Percentiles rank a stretch among this genome's conserved stretches.
Evolutionary conservation across 352 stramenopile genomes (phyloP).

Genomic region (Discostella stelligera): DNA sequence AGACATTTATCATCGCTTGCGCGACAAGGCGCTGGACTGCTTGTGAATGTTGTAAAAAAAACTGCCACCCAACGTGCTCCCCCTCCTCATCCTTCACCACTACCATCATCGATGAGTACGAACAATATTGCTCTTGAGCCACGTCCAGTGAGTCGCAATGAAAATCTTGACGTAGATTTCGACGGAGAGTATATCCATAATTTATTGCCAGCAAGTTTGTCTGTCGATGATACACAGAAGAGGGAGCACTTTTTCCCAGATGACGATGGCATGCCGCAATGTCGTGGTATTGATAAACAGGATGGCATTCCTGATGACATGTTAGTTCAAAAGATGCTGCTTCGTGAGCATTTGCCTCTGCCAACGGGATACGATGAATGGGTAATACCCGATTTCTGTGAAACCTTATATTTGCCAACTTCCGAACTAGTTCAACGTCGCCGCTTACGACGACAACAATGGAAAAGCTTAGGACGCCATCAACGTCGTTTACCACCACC

Average conservation of each 20-base stretch:
- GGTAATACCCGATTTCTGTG: constrained; percentile 42
- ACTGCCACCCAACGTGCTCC: not conserved
- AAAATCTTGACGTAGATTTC: not conserved
- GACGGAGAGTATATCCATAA: not conserved
- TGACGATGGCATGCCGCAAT: constrained; percentile 25
- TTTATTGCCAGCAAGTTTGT: not conserved
- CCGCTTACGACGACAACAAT: not conserved
- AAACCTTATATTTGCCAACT: constrained; percentile 38
- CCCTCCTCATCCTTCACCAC: not conserved
- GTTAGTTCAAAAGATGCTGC: not conserved
- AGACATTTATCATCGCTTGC: constrained; percentile 7
- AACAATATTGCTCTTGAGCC: not conserved
- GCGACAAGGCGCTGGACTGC: not conserved
- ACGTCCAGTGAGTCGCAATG: not conserved
- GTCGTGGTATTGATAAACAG: not conserved
- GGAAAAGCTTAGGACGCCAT: not conserved
- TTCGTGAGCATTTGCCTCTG: constrained; percentile 33
- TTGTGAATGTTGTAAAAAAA: not conserved
- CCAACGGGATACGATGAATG: constrained; percentile 48
- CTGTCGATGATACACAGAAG: not conserved
- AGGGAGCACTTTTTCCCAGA: constrained; percentile 57
- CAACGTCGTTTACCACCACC: constrained; percentile 9
- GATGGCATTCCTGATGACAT: constrained; percentile 1
- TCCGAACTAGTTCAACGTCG: constrained; percentile 11
- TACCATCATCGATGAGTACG: not conserved